Evolutionary conservation across 148 eudicot species (phyloP).

Genomic region (Chenopodium suecicum): DNA sequence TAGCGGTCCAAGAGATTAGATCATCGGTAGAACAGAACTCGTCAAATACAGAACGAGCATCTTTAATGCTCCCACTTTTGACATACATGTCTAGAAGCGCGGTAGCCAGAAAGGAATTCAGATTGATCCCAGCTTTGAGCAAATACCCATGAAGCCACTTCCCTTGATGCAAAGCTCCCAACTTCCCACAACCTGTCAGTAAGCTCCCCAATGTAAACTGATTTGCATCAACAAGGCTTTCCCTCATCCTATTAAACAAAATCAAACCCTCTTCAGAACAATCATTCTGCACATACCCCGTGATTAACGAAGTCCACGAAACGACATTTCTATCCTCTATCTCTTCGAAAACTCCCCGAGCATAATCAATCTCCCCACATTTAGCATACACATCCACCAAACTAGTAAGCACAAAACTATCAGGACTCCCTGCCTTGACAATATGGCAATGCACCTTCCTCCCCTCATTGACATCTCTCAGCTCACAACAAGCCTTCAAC

Average conservation of each 20-base stretch:
- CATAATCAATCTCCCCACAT: conserved; percentile 54
- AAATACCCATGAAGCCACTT: conserved; percentile 80
- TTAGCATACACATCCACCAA: conserved; percentile 83
- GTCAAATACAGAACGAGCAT: conserved; percentile 57
- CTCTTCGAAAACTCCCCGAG: conserved; percentile 56
- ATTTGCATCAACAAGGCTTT: conserved; percentile 60
- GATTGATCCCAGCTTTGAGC: conserved; percentile 55
- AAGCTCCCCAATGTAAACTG: conserved; percentile 63
- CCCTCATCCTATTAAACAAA: conserved; percentile 80
- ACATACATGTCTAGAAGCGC: conserved; percentile 77
- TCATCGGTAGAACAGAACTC: conserved; percentile 51
- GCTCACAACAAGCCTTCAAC: conserved; percentile 68
- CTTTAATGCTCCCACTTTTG: conserved; percentile 53
- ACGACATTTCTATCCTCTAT: conserved; percentile 61
- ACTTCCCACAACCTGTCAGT: conserved; percentile 57
- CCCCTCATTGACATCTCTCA: conserved; percentile 52
- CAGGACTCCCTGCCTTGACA: conserved; percentile 54
- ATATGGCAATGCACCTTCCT: conserved; percentile 62
- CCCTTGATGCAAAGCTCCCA: conserved; percentile 88
- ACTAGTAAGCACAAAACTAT: conserved; percentile 67
- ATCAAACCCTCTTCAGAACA: conserved; percentile 57
- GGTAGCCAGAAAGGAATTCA: conserved; percentile 48
- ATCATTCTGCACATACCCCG: conserved; percentile 77
- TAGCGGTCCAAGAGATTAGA: conserved; percentile 80
- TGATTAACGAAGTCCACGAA: conserved; percentile 87